phyloP scores from a whole-genome alignment of 495 filamentous ascomycete genomes.

The Geoglossum glabrum region DNA sequence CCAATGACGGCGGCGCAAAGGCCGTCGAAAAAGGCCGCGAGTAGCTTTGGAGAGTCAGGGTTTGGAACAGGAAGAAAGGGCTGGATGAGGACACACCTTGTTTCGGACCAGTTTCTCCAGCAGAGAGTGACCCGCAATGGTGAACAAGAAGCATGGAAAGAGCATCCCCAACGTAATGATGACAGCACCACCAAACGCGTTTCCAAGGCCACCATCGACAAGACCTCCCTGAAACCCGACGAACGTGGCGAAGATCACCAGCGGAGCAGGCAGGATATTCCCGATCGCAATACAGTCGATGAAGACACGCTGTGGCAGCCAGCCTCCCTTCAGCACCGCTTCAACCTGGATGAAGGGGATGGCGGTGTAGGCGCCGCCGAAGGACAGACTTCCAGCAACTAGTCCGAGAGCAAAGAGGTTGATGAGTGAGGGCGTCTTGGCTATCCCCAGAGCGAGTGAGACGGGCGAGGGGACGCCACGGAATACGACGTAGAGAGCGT shows the following conservation, averaged over 20 bases:
- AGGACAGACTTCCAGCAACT: constrained; percentile 18
- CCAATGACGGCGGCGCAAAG: constrained; percentile 18
- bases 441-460: constrained; percentile 20
- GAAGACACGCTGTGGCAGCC: constrained; percentile 18
- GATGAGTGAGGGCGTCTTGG: constrained; percentile 14
- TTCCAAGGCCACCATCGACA: constrained; percentile 11
- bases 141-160: constrained; percentile 21
- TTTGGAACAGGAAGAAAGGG: background rate
- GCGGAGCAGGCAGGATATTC: constrained; percentile 19
- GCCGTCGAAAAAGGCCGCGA: constrained; percentile 15
- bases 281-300: constrained; percentile 22
- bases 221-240: constrained; percentile 21
- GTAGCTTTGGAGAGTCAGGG: constrained; percentile 10
- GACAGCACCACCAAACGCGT: constrained; percentile 18
- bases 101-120: constrained; percentile 20
- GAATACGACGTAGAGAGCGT: constrained; percentile 17
- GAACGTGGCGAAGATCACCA: constrained; percentile 21
- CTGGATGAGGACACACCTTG: constrained; percentile 9
- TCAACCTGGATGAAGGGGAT: constrained; percentile 22
- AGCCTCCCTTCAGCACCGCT: constrained; percentile 19
- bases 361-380: constrained; percentile 21
- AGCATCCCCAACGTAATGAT: constrained; percentile 21
- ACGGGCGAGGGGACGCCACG: constrained; percentile 18
- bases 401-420: constrained; percentile 21
- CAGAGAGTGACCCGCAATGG: constrained; percentile 17